Evolutionary conservation across 208 protist species (phyloP).

Genomic region (Trichomonas gallinae): DNA sequence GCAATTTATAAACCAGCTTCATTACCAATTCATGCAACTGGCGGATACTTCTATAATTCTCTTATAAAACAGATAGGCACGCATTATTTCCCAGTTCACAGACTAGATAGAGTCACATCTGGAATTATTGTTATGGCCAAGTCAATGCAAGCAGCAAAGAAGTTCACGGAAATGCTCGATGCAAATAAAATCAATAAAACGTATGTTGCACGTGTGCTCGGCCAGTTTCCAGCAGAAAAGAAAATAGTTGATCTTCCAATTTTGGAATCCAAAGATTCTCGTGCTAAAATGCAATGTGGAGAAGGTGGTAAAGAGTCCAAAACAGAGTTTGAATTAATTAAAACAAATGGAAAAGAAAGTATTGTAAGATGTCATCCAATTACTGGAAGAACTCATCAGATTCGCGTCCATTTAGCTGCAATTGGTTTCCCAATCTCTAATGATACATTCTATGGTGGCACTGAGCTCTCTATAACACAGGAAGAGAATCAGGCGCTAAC

Average conservation of each 20-base stretch:
- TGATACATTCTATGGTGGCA: constrained; percentile 56
- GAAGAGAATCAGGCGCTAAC: neutral
- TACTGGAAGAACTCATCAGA: constrained; percentile 70
- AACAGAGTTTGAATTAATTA: neutral
- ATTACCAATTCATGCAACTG: constrained; percentile 12
- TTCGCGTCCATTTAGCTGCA: constrained; percentile 62
- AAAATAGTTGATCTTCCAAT: neutral
- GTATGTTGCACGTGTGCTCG: neutral
- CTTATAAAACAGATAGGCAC: neutral
- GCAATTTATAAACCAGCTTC: constrained; percentile 6
- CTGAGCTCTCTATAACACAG: neutral
- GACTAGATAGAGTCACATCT: neutral
- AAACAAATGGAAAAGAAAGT: constrained; percentile 29
- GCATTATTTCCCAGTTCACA: neutral
- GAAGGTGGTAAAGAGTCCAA: neutral
- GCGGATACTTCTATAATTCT: neutral
- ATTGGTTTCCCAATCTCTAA: constrained; percentile 62
- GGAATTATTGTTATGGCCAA: constrained; percentile 12
- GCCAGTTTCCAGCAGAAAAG: neutral
- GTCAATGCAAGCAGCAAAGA: neutral
- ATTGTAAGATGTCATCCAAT: constrained; percentile 57
- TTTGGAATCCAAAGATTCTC: neutral
- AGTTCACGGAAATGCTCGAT: neutral
- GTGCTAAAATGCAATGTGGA: neutral
- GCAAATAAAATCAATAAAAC: neutral